Percentiles rank a stretch among this genome's conserved stretches.
These are phyloP conservation scores for Aeminium ludgeri DNA, from an alignment of 495 filamentous ascomycete species.

Conservation along the genomic window DNA sequence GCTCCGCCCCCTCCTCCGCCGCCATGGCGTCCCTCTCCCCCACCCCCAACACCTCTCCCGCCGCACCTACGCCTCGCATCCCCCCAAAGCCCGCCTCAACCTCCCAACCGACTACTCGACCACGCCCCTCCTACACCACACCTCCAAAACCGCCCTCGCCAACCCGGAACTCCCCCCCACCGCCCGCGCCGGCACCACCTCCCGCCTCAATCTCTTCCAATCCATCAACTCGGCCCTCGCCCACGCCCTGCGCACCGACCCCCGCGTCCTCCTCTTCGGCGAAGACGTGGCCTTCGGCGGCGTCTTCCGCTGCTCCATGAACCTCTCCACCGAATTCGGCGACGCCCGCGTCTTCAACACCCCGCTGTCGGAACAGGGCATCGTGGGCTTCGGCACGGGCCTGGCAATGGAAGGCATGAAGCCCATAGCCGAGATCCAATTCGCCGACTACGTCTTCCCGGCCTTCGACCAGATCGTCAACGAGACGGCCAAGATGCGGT, in stretches of 20 bases:
- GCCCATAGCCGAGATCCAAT: constrained; percentile 91
- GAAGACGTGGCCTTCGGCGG: constrained; percentile 96
- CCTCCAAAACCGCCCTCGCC: constrained; percentile 48
- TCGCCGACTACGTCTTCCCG: constrained; percentile 93
- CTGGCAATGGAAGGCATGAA: constrained; percentile 81
- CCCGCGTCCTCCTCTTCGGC: constrained; percentile 78
- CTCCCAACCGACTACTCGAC: constrained; percentile 74
- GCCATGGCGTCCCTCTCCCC: too few species aligned
- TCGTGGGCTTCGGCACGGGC: constrained; percentile 85
- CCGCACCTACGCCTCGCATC: constrained; percentile 22
- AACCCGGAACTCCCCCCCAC: constrained; percentile 39
- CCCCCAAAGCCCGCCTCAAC: constrained; percentile 50
- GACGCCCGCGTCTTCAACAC: constrained; percentile 91
- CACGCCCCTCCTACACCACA: constrained; percentile 66
- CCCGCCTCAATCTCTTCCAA: constrained; percentile 79
- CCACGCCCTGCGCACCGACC: constrained; percentile 65
- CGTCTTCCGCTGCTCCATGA: constrained; percentile 89
- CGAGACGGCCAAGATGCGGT: constrained; percentile 85
- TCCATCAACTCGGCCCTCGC: constrained; percentile 80
- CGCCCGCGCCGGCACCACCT: constrained; percentile 47
- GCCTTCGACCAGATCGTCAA: constrained; percentile 97
- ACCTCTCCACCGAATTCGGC: constrained; percentile 72
- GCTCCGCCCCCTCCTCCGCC: too few species aligned
- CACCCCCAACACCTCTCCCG: background rate
- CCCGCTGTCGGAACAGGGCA: constrained; percentile 83